phyloP scores from a whole-genome alignment of 306 rosid genomes.

The Vigna radiata region DNA sequence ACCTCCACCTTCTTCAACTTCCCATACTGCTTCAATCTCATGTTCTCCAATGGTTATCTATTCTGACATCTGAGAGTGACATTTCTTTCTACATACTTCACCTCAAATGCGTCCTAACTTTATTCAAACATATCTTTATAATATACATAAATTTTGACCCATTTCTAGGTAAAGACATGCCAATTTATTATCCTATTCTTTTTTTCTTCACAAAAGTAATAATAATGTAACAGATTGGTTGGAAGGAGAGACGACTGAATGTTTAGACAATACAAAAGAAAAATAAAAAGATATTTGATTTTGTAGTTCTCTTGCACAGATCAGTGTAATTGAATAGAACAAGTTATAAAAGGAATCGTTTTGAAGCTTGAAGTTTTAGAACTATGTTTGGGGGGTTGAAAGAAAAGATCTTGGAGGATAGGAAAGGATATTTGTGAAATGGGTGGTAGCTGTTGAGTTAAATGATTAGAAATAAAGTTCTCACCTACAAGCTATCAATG shows the following conservation, averaged over 20 bases:
- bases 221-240: background rate
- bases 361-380: background rate
- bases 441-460: background rate
- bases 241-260: background rate
- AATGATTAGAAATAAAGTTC: conserved; percentile 13
- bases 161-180: conserved; percentile 13
- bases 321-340: conserved; percentile 6
- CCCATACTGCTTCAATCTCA: conserved; percentile 18
- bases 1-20: conserved; percentile 29
- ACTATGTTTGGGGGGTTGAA: background rate
- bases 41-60: conserved; percentile 19
- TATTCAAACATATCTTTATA: background rate
- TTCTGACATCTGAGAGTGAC: conserved; percentile 34
- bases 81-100: conserved; percentile 4
- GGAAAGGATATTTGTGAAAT: background rate
- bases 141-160: conserved; percentile 9
- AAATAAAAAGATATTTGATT: background rate
- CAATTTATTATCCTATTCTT: background rate
- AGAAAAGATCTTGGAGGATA: background rate
- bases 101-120: conserved; percentile 29
- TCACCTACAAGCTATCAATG: background rate
- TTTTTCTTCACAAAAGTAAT: background rate
- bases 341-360: background rate
- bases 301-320: conserved; percentile 2
- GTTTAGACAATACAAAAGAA: background rate